These are phyloP conservation scores for Quercus variabilis DNA, from an alignment of 306 rosid species.

Conservation along the genomic window DNA sequence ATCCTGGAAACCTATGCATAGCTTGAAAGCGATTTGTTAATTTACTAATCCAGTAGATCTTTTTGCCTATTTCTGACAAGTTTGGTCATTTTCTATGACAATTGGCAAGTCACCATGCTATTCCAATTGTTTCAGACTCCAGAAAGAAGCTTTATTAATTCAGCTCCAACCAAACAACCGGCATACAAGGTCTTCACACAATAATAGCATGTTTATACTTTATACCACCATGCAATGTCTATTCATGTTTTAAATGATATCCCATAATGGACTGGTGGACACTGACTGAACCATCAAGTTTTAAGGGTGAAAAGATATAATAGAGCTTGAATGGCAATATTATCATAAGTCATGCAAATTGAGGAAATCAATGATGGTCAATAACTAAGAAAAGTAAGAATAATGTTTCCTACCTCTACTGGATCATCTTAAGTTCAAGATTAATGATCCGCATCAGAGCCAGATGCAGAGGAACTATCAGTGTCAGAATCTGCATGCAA, in stretches of 20 bases:
- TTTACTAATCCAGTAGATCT: too few species aligned
- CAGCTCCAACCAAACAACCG: not conserved
- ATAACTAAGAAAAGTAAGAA: not conserved
- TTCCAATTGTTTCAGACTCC: not conserved
- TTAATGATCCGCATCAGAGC: constrained; percentile 68
- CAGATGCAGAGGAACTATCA: constrained; percentile 89
- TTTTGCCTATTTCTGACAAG: too few species aligned
- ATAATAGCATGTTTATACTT: not conserved
- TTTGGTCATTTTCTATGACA: too few species aligned
- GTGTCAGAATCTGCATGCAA: constrained; percentile 73
- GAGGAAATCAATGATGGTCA: not conserved
- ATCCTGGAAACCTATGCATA: too few species aligned
- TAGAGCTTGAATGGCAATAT: not conserved
- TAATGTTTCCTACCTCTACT: constrained; percentile 40
- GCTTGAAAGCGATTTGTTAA: too few species aligned
- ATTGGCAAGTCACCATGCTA: too few species aligned
- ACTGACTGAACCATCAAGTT: not conserved
- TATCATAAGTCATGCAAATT: not conserved
- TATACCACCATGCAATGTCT: not conserved
- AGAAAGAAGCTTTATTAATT: not conserved
- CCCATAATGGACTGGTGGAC: not conserved
- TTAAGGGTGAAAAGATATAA: not conserved
- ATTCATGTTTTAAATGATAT: not conserved
- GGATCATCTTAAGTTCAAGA: constrained; percentile 45
- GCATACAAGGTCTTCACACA: not conserved